Evolutionary conservation across 305 asterid species (phyloP).

Genomic region (Fraxinus latifolia): DNA sequence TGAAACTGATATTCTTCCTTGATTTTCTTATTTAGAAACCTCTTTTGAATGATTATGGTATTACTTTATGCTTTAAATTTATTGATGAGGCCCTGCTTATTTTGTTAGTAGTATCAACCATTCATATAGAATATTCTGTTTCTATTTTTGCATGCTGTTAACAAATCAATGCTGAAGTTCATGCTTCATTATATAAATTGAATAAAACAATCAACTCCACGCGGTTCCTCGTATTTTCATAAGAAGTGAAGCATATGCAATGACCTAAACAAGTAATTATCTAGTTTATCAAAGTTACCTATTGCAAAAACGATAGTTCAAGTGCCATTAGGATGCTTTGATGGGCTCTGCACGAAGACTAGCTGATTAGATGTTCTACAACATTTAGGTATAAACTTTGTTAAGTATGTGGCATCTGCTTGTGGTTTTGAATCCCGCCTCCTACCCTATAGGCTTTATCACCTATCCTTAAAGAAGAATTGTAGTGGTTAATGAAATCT

Average conservation of each 20-base stretch:
- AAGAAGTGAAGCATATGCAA: not conserved
- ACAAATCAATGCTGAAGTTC: not conserved
- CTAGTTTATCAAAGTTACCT: slow-evolving; percentile 2
- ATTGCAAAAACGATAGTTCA: not conserved
- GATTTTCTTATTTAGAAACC: not conserved
- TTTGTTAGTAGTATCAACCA: not conserved
- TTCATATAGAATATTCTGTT: not conserved
- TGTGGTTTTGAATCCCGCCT: not conserved
- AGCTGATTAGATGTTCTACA: not conserved
- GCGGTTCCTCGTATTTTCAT: not conserved
- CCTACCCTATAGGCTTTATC: not conserved
- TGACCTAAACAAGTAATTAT: not conserved
- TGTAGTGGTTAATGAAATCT: not conserved
- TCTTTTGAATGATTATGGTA: not conserved
- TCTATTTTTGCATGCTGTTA: not conserved
- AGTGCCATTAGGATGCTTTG: slow-evolving; percentile 11
- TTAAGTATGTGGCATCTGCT: not conserved
- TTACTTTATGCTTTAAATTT: not conserved
- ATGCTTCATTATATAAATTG: not conserved
- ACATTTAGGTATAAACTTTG: not conserved
- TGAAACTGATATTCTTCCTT: not conserved
- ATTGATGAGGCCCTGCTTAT: not conserved
- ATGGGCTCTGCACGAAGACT: not conserved
- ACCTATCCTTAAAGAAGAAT: not conserved
- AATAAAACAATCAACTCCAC: slow-evolving; percentile 8